Evolutionary conservation across 495 filamentous ascomycete species (phyloP).

Genomic region (Aspergillus affinis): DNA sequence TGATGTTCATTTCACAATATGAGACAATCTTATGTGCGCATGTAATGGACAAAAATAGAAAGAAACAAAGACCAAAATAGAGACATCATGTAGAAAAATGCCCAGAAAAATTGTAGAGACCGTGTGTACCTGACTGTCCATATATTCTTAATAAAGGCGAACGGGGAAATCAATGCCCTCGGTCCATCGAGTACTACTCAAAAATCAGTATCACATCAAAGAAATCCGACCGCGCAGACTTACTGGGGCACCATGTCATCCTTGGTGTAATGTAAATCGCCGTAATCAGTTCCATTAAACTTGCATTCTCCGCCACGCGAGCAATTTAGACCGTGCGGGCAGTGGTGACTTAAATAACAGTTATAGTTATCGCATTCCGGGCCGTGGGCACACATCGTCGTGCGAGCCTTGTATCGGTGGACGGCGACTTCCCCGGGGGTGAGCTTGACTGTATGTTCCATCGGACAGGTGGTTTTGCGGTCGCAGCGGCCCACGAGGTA

Average conservation of each 20-base stretch:
- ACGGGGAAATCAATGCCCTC: background rate
- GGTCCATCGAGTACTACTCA: background rate
- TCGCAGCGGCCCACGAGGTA: background rate
- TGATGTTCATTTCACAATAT: background rate
- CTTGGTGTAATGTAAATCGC: background rate
- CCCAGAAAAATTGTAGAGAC: too few species aligned
- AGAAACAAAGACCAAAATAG: background rate
- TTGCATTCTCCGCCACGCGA: background rate
- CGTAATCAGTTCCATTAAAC: background rate
- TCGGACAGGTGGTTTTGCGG: background rate
- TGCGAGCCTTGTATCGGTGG: background rate
- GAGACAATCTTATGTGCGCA: background rate
- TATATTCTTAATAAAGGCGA: background rate
- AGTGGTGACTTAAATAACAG: constrained; percentile 18
- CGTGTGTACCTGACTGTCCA: too few species aligned
- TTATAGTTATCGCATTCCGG: constrained; percentile 9
- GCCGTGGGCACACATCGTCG: constrained; percentile 5
- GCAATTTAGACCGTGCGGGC: constrained; percentile 1
- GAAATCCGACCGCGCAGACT: background rate
- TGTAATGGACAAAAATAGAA: background rate
- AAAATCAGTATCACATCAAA: background rate
- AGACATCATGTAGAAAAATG: too few species aligned
- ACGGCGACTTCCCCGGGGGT: background rate
- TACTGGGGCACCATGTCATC: background rate
- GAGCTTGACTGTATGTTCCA: background rate